Base-by-base conservation (phyloP, 768 basidiomycete genomes). In the Boletus speciosus region DNA sequence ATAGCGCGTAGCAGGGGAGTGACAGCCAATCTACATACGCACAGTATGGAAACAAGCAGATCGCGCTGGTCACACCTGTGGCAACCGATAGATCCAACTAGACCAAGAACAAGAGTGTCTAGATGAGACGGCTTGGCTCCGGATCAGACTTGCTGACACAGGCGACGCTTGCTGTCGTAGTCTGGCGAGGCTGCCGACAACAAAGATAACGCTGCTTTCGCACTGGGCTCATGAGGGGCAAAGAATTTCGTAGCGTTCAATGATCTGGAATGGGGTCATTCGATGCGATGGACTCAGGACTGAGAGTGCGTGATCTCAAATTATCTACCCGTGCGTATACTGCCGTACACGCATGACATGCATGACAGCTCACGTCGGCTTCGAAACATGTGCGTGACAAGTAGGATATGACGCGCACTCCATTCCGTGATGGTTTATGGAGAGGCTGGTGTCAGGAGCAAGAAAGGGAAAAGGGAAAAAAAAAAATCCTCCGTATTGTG, bases 321-420 rank as follows among this genome's bases (percentile, higher is more conserved):
- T 29, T 49, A 23, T 36, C 14, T 35, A 16, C 34, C 32, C 4
- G 23, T 25, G 11, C 38, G 21, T 40, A 31, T 10, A 10, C 9
- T n/a, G 27, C 35, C 35, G 23, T 42, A 51, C 7, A 8, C 8
- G 1, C 25, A 25, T 25, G 32, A 1, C 25, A 25, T 25, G 32
- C 16, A 31, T 36, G 36, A 50, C 48, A 35, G 38, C 29, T 55
- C 58, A 47, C 48, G 44, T 48, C 48, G 25, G 12, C 25, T 41
- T 29, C 32, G n/a, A 16, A 25, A 31, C 31, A 12, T 14, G 12
- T 12, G 34, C 9, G 21, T 55, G 55, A 55, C 45, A 27, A 25
- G 34, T 29, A 29, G 34, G 19, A 36, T 21, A 32, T 32, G 41
- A 23, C 19, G 4, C 9, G 4, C 39, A 32, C 45, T 32, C 39